These are phyloP conservation scores for Chenopodium quinoa DNA, from an alignment of 148 eudicot genomes.

Conservation along the genomic window DNA sequence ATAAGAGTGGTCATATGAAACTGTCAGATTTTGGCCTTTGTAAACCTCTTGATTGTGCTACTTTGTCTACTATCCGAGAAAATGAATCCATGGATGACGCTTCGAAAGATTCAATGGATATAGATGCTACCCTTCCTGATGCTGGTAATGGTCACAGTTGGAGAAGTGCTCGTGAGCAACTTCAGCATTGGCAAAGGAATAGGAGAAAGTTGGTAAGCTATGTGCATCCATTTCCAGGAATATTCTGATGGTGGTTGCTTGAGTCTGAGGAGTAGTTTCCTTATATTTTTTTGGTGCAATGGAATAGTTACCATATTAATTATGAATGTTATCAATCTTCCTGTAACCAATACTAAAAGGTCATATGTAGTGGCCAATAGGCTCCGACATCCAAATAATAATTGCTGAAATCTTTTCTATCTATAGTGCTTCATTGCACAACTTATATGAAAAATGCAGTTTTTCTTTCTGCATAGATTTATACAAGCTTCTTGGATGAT, in stretches of 20 bases:
- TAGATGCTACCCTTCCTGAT: conserved; percentile 72
- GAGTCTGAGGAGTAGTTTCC: neutral
- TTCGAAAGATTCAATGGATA: conserved; percentile 77
- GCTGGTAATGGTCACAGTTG: conserved; percentile 65
- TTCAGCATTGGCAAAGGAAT: conserved; percentile 98
- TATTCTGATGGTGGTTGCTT: neutral
- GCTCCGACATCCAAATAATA: neutral
- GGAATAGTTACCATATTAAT: neutral
- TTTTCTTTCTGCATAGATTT: neutral
- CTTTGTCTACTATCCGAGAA: conserved; percentile 84
- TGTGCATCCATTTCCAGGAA: neutral
- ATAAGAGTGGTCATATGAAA: conserved; percentile 95
- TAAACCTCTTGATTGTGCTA: conserved; percentile 94
- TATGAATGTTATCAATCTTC: neutral
- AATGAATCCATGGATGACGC: conserved; percentile 73
- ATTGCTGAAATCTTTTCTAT: neutral
- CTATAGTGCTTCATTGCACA: neutral
- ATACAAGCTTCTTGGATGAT: conserved; percentile 4
- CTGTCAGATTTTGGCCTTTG: conserved; percentile 98
- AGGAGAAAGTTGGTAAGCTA: conserved; percentile 81
- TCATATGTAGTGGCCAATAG: neutral
- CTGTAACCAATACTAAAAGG: neutral
- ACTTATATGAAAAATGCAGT: neutral
- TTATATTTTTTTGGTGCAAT: too few species aligned
- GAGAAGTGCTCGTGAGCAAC: conserved; percentile 94